Percentiles rank a stretch among this genome's conserved stretches.
phyloP scores from a whole-genome alignment of 2,329 filamentous ascomycete genomes.

The Xylaria multiplex region DNA sequence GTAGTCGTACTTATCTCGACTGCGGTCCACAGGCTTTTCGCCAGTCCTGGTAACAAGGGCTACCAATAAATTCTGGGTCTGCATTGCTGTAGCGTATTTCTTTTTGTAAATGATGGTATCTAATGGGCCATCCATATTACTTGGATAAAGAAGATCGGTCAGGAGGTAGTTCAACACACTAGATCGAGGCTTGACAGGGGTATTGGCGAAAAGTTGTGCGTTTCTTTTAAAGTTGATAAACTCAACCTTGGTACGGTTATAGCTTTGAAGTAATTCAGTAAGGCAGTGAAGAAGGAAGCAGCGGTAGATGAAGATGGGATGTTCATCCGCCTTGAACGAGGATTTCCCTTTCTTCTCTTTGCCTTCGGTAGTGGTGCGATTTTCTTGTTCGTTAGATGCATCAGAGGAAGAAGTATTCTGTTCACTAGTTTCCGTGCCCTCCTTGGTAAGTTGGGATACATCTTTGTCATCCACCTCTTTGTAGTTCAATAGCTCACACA shows the following conservation, averaged over 20 bases:
- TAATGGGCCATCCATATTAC: constrained; percentile 72
- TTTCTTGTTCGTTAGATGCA: constrained; percentile 42
- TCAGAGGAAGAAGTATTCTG: constrained; percentile 50
- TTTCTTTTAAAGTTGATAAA: constrained; percentile 99
- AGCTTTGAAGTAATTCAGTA: constrained; percentile 88
- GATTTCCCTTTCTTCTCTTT: constrained; percentile 75
- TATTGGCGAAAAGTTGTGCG: constrained; percentile 81
- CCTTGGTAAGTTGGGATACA: constrained; percentile 56
- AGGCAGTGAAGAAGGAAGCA: constrained; percentile 95
- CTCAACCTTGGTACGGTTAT: constrained; percentile 94
- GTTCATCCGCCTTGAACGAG: constrained; percentile 88
- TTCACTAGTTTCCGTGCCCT: constrained; percentile 52
- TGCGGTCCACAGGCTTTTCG: constrained; percentile 73
- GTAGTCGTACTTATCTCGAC: constrained; percentile 67
- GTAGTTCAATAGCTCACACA: constrained; percentile 91
- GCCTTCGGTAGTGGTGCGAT: constrained; percentile 49
- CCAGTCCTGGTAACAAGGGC: constrained; percentile 88
- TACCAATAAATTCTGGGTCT: constrained; percentile 86
- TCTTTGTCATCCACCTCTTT: constrained; percentile 92
- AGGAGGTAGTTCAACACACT: constrained; percentile 94
- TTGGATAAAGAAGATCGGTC: constrained; percentile 74
- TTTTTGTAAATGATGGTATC: constrained; percentile 85
- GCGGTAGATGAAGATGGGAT: constrained; percentile 95
- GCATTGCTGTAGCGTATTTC: constrained; percentile 82
- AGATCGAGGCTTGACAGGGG: constrained; percentile 92